Evolutionary conservation across 2,329 filamentous ascomycete genomes (phyloP).

Genomic region (Epichloe typhina): DNA sequence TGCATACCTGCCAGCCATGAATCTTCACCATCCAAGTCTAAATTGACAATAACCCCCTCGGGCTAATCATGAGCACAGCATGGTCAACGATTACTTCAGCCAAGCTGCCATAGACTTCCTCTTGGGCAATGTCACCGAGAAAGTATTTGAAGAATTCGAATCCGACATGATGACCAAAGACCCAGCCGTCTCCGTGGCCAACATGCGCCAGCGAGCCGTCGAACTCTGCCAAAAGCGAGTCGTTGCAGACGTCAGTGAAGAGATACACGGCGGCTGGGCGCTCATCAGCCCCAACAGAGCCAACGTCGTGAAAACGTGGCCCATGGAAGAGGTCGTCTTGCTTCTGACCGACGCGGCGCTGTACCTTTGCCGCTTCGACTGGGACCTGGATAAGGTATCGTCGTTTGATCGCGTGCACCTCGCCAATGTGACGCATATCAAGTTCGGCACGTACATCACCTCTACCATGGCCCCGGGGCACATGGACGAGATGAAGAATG

Average conservation of each 20-base stretch:
- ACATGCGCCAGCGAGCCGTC: conserved; percentile 77
- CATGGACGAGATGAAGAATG: conserved; percentile 64
- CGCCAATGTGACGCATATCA: conserved; percentile 57
- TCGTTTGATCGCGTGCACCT: conserved; percentile 81
- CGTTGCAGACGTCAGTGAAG: conserved; percentile 69
- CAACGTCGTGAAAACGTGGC: conserved; percentile 54
- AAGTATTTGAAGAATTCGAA: conserved; percentile 90
- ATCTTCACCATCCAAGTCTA: neutral
- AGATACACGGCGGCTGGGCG: conserved; percentile 82
- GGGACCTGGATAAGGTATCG: conserved; percentile 87
- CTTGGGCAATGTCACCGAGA: conserved; percentile 71
- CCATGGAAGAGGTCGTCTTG: conserved; percentile 80
- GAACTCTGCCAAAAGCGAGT: conserved; percentile 80
- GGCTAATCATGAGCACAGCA: conserved; percentile 42
- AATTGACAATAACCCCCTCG: neutral
- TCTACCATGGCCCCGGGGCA: conserved; percentile 70
- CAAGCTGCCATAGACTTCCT: conserved; percentile 92
- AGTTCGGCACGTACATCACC: conserved; percentile 79
- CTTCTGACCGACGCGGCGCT: conserved; percentile 74
- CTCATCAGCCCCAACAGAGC: conserved; percentile 62
- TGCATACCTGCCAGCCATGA: too few species aligned
- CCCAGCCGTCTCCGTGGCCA: conserved; percentile 74
- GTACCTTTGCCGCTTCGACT: conserved; percentile 87
- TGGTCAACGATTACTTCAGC: conserved; percentile 95
- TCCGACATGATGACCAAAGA: conserved; percentile 87